These are phyloP conservation scores for Dissophora ornata DNA, from an alignment of 192 early-diverging fungal species.

Conservation along the genomic window DNA sequence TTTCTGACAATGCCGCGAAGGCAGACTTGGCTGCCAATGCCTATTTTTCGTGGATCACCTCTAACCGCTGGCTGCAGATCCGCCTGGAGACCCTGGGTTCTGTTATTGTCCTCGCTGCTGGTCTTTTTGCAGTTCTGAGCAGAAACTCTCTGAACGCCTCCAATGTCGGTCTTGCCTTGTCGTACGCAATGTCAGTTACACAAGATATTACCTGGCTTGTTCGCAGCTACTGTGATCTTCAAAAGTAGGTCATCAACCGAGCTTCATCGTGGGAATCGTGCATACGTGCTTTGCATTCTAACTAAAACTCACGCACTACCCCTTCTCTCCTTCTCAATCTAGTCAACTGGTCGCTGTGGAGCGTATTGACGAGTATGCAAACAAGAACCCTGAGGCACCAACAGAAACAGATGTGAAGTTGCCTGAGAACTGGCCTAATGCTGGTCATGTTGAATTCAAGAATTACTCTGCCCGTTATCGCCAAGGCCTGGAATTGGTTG, in stretches of 20 bases:
- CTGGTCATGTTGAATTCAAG: slow-evolving; percentile 44
- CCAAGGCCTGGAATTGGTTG: slow-evolving; percentile 44
- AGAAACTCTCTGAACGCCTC: slow-evolving; percentile 68
- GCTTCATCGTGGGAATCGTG: background rate
- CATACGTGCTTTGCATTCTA: background rate
- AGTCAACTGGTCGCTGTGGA: slow-evolving; percentile 83
- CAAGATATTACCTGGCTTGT: slow-evolving; percentile 78
- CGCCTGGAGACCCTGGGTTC: slow-evolving; percentile 89
- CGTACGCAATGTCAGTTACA: slow-evolving; percentile 85
- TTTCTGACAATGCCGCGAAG: slow-evolving; percentile 43
- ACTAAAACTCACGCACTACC: slow-evolving; percentile 52
- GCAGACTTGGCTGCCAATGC: slow-evolving; percentile 65
- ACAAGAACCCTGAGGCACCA: slow-evolving; percentile 78
- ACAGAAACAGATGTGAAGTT: slow-evolving; percentile 36
- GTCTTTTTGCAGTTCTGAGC: slow-evolving; percentile 74
- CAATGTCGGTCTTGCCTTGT: slow-evolving; percentile 77
- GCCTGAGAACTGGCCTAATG: slow-evolving; percentile 55
- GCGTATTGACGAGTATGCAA: slow-evolving; percentile 81
- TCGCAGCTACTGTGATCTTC: slow-evolving; percentile 60
- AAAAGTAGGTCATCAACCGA: slow-evolving; percentile 40
- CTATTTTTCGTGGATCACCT: slow-evolving; percentile 78
- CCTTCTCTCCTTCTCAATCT: slow-evolving; percentile 18
- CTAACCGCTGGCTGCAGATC: slow-evolving; percentile 79
- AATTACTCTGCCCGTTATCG: slow-evolving; percentile 55
- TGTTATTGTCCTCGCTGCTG: slow-evolving; percentile 79